A percentile compares a stretch with the other conserved stretches of the same genome.
Evolutionary conservation across 2,329 filamentous ascomycete genomes (phyloP).

Genomic region (Nothopassalora personata): DNA sequence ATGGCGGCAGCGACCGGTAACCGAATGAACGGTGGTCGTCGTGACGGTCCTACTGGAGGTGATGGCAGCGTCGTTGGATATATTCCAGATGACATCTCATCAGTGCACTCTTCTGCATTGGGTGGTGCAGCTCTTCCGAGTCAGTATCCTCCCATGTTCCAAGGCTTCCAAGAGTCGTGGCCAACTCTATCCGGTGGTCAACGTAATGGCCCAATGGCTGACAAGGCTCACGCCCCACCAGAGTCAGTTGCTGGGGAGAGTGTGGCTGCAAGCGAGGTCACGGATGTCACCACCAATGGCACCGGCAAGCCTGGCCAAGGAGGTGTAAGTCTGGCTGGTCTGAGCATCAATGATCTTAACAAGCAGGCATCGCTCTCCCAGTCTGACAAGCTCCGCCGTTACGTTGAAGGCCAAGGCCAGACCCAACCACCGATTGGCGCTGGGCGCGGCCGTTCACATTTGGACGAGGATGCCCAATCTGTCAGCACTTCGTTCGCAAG

Average conservation of each 20-base stretch:
- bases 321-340: slow-evolving; percentile 80
- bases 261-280: slow-evolving; percentile 83
- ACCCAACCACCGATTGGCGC: slow-evolving; percentile 51
- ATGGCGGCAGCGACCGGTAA: slow-evolving; percentile 47
- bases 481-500: slow-evolving; percentile 95
- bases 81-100: slow-evolving; percentile 94
- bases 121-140: slow-evolving; percentile 64
- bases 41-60: slow-evolving; percentile 47
- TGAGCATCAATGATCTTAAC: slow-evolving; percentile 66
- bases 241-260: slow-evolving; percentile 82
- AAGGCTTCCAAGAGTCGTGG: slow-evolving; percentile 86
- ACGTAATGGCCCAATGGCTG: slow-evolving; percentile 55
- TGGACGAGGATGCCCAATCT: slow-evolving; percentile 90
- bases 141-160: slow-evolving; percentile 92
- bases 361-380: slow-evolving; percentile 71
- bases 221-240: slow-evolving; percentile 24
- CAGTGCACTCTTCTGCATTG: slow-evolving; percentile 87
- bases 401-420: slow-evolving; percentile 64
- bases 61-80: slow-evolving; percentile 92
- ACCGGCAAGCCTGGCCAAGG: slow-evolving; percentile 53
- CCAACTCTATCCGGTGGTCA: slow-evolving; percentile 66
- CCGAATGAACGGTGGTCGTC: slow-evolving; percentile 47
- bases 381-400: slow-evolving; percentile 87
- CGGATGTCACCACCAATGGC: slow-evolving; percentile 74
- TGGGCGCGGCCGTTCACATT: slow-evolving; percentile 49